Percentiles rank a stretch among this genome's conserved stretches.
phyloP scores from a whole-genome alignment of 202 grass and related monocot species.

The Hordeum pubiflorum region DNA sequence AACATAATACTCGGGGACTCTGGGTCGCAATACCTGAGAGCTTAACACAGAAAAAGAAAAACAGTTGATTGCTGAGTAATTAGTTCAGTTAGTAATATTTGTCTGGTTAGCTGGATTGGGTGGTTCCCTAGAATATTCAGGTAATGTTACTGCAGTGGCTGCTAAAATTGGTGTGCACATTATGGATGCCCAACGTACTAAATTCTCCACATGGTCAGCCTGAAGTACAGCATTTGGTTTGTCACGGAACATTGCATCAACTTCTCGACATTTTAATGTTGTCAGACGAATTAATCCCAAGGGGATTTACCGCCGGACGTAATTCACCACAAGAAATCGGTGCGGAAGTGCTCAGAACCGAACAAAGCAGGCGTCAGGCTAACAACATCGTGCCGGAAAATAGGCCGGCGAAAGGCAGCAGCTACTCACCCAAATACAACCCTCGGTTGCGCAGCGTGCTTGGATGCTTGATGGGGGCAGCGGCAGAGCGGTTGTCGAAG shows the following conservation, averaged over 20 bases:
- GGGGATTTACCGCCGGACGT: not conserved
- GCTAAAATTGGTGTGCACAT: not conserved
- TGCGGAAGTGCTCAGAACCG: not conserved
- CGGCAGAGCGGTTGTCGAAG: not conserved
- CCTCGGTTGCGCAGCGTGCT: not conserved
- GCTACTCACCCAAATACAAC: not conserved
- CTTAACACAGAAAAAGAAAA: not conserved
- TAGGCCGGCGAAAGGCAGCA: not conserved
- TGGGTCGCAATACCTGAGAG: constrained; percentile 25
- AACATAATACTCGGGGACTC: not conserved
- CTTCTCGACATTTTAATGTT: not conserved
- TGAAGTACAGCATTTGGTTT: not conserved
- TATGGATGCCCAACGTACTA: not conserved
- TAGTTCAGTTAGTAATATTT: not conserved
- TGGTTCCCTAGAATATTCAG: not conserved
- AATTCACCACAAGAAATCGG: not conserved
- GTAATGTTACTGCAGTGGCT: not conserved
- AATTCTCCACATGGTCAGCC: not conserved
- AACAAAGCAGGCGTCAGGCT: not conserved
- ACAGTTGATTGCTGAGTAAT: not conserved
- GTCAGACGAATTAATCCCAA: not conserved
- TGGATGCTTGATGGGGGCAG: not conserved
- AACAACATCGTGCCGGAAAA: not conserved
- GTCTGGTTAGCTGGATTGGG: not conserved
- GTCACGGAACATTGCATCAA: not conserved